These are phyloP conservation scores for Phaseolus lunatus DNA, from an alignment of 306 rosid species.

Conservation along the genomic window DNA sequence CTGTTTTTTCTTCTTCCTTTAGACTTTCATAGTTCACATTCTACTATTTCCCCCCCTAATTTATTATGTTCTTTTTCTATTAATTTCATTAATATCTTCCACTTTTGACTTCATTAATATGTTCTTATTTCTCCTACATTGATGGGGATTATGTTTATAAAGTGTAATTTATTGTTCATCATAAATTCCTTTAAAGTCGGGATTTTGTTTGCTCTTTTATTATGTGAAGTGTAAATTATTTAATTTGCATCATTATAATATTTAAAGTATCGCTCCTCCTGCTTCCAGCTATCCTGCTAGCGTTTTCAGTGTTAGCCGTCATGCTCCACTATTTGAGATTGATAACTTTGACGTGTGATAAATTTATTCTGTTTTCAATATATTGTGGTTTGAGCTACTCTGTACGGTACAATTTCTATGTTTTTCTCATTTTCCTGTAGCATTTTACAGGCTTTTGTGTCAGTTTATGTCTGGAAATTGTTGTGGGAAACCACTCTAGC, in stretches of 20 bases:
- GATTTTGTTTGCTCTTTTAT: neutral
- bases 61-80: neutral
- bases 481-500: constrained; percentile 19
- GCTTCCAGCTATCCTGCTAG: neutral
- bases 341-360: too few species aligned
- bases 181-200: neutral
- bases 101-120: neutral
- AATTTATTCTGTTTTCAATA: constrained; percentile 14
- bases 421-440: constrained; percentile 21
- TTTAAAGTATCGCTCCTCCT: neutral
- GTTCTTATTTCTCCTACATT: neutral
- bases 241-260: neutral
- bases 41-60: neutral
- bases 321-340: too few species aligned
- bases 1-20: neutral
- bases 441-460: constrained; percentile 9
- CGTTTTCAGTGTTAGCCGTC: neutral
- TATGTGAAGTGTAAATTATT: neutral
- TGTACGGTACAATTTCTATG: constrained; percentile 12
- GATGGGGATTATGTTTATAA: neutral
- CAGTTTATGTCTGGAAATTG: neutral
- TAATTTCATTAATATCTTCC: neutral
- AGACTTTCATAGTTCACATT: neutral
- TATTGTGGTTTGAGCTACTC: neutral
- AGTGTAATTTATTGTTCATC: neutral